phyloP scores from a whole-genome alignment of 495 filamentous ascomycete species.

The Echria macrotheca region DNA sequence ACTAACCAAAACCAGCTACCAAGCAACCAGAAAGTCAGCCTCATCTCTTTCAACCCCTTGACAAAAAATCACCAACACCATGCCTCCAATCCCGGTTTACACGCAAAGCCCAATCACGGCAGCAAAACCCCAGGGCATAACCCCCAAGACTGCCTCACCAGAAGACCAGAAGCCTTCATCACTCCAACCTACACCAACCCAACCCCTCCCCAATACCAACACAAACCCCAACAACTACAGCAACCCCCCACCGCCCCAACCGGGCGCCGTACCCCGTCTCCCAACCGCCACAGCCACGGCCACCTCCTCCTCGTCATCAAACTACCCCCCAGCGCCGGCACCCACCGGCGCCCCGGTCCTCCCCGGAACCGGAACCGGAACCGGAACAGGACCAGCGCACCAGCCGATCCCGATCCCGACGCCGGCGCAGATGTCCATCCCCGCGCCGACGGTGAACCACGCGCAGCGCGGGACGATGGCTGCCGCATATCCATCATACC shows the following conservation, averaged over 20 bases:
- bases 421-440: slow-evolving; percentile 37
- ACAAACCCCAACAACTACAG: too few relatives aligned
- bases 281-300: slow-evolving; percentile 12
- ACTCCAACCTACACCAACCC: slow-evolving; percentile 26
- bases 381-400: background rate
- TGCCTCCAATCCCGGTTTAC: slow-evolving; percentile 57
- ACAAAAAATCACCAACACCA: too few relatives aligned
- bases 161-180: slow-evolving; percentile 6
- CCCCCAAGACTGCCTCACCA: slow-evolving; percentile 43
- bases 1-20: background rate
- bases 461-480: slow-evolving; percentile 32
- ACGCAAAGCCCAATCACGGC: slow-evolving; percentile 54
- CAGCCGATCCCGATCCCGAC: slow-evolving; percentile 22
- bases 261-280: slow-evolving; percentile 36
- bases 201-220: slow-evolving; percentile 21
- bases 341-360: too few relatives aligned
- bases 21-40: too few relatives aligned
- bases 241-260: slow-evolving; percentile 55
- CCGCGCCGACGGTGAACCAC: slow-evolving; percentile 29
- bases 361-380: too few relatives aligned
- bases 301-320: background rate
- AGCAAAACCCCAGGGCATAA: slow-evolving; percentile 45
- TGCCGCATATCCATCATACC: too few relatives aligned
- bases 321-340: background rate
- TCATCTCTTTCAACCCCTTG: too few relatives aligned